Conservation (phyloP, 345 rosid genomes). For the Eucalyptus cloeziana region DNA sequence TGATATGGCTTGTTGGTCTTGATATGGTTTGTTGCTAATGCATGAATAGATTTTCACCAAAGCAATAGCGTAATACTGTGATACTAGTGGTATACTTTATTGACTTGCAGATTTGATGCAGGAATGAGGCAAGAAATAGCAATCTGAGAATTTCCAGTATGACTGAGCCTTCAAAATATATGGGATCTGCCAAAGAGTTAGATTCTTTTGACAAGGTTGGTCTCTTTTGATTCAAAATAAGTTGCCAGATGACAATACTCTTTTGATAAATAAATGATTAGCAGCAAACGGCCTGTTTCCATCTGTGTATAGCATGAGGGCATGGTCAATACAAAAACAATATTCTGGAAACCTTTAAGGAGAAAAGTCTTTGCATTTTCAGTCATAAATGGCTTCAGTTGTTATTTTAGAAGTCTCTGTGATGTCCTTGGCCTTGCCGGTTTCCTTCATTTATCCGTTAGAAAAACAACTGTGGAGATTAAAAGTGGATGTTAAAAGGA, state of each 20-base stretch:
- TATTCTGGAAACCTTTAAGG: background rate
- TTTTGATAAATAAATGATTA: background rate
- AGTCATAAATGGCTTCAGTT: background rate
- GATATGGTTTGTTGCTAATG: background rate
- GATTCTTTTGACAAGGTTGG: constrained; percentile 83
- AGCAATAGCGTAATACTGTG: background rate
- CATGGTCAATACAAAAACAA: background rate
- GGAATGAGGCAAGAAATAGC: constrained; percentile 31
- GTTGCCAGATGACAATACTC: background rate
- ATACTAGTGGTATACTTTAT: background rate
- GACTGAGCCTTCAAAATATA: constrained; percentile 11
- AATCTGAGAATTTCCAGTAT: constrained; percentile 5
- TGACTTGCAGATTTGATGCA: constrained; percentile 6
- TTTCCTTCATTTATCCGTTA: background rate
- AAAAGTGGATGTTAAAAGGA: background rate
- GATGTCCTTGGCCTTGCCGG: background rate
- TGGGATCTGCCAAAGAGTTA: constrained; percentile 20
- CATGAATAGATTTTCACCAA: background rate
- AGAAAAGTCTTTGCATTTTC: background rate
- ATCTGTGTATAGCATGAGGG: background rate
- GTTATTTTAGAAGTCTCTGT: background rate
- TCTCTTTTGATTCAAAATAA: background rate
- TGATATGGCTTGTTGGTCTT: background rate
- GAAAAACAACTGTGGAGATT: background rate
- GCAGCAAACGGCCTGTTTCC: background rate